These are phyloP conservation scores for Clonostachys solani DNA, from an alignment of 2,329 filamentous ascomycete species.

Conservation along the genomic window DNA sequence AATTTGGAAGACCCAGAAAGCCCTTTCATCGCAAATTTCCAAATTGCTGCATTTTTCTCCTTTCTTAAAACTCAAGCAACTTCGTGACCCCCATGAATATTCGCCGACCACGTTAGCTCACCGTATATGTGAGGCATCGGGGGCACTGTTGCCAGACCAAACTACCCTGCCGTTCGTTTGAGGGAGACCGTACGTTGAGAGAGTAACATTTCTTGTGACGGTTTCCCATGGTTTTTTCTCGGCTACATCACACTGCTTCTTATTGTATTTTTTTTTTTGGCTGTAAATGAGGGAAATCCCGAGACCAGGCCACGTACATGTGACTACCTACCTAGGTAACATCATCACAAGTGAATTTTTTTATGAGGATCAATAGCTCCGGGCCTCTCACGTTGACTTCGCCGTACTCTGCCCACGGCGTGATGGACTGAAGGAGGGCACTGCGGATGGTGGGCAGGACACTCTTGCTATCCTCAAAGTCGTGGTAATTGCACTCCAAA, in stretches of 20 bases:
- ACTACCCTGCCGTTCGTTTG: slow-evolving; percentile 30
- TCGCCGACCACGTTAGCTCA: too few species aligned
- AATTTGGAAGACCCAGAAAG: not conserved
- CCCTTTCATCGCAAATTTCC: not conserved
- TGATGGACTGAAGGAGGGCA: too few species aligned
- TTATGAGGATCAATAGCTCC: too few species aligned
- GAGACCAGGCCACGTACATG: too few species aligned
- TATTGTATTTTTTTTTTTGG: not conserved
- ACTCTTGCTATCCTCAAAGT: too few species aligned
- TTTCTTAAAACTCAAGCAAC: slow-evolving; percentile 22
- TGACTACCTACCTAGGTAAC: too few species aligned
- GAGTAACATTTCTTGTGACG: slow-evolving; percentile 19
- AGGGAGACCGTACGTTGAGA: slow-evolving; percentile 31
- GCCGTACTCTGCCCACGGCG: too few species aligned
- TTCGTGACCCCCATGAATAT: not conserved
- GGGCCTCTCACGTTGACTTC: too few species aligned
- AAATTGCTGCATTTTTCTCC: slow-evolving; percentile 4
- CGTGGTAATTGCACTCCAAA: too few species aligned
- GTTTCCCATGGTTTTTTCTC: slow-evolving; percentile 37
- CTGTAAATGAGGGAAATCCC: too few species aligned
- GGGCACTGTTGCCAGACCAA: slow-evolving; percentile 27
- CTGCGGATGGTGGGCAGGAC: too few species aligned
- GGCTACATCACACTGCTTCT: slow-evolving; percentile 24
- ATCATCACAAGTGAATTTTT: too few species aligned
- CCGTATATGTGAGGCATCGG: not conserved